Percentiles rank a stretch among this genome's conserved stretches.
Conservation (phyloP, 306 rosid species). For the Castanopsis chinensis region DNA sequence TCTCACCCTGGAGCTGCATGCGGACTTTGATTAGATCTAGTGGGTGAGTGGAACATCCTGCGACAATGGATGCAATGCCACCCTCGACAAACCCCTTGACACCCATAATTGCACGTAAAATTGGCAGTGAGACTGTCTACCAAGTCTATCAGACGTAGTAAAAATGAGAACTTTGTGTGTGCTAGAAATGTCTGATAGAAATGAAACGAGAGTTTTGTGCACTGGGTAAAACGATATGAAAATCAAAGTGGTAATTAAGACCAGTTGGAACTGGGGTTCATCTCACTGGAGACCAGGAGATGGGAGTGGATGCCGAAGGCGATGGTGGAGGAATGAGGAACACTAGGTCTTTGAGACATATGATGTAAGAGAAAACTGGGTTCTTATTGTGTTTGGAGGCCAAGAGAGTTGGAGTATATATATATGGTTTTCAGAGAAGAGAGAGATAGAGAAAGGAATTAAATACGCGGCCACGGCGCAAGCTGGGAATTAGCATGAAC, state of each 20-base stretch:
- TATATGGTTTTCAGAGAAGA: neutral
- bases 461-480: neutral
- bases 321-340: conserved; percentile 50
- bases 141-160: too few relatives aligned
- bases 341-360: conserved; percentile 46
- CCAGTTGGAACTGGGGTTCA: conserved; percentile 26
- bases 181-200: too few relatives aligned
- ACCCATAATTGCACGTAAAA: conserved; percentile 20
- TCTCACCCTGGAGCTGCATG: conserved; percentile 77
- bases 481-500: neutral
- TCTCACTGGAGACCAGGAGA: conserved; percentile 29
- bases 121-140: too few relatives aligned
- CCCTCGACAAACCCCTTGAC: conserved; percentile 56
- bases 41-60: conserved; percentile 60
- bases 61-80: conserved; percentile 64
- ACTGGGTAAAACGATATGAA: neutral
- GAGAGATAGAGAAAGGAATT: neutral
- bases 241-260: neutral
- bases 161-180: too few relatives aligned
- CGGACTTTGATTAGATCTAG: conserved; percentile 85
- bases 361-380: neutral
- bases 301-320: conserved; percentile 42
- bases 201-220: too few relatives aligned
- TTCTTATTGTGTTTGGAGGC: neutral
- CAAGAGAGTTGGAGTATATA: neutral